A percentile compares a stretch with the other conserved stretches of the same genome.
Conservation (phyloP, 2,329 filamentous ascomycete species). For the Lachnellula occidentalis region DNA sequence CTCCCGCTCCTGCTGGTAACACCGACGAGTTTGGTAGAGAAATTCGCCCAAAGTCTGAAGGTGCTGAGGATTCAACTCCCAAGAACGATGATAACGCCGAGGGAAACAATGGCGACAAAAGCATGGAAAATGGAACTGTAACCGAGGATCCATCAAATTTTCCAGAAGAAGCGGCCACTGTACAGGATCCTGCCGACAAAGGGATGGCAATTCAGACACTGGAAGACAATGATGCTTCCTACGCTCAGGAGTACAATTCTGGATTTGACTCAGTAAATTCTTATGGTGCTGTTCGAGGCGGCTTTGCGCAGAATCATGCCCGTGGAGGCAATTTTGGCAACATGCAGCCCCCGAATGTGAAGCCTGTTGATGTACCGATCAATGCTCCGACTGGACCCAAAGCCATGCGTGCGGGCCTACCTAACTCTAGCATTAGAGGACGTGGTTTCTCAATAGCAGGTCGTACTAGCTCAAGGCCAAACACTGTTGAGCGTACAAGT, state of each 20-base stretch:
- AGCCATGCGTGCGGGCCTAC: slow-evolving; percentile 85
- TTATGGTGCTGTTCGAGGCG: slow-evolving; percentile 32
- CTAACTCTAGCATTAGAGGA: slow-evolving; percentile 66
- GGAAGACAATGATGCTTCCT: slow-evolving; percentile 33
- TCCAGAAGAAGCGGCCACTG: slow-evolving; percentile 7
- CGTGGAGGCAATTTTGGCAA: slow-evolving; percentile 36
- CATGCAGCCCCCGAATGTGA: slow-evolving; percentile 29
- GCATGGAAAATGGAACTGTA: slow-evolving; percentile 6
- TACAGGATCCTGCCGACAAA: slow-evolving; percentile 10
- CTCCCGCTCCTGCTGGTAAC: slow-evolving; percentile 17
- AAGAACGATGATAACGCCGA: slow-evolving; percentile 4
- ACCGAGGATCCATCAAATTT: slow-evolving; percentile 15
- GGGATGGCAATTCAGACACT: slow-evolving; percentile 31
- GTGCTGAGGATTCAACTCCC: slow-evolving; percentile 15
- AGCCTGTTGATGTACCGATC: slow-evolving; percentile 43
- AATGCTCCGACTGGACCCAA: slow-evolving; percentile 88
- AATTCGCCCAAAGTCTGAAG: slow-evolving; percentile 25
- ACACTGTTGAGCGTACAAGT: slow-evolving; percentile 24
- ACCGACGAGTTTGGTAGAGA: slow-evolving; percentile 35
- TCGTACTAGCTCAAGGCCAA: slow-evolving; percentile 24
- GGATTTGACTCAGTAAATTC: slow-evolving; percentile 20
- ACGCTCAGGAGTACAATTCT: slow-evolving; percentile 54
- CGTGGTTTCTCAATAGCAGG: slow-evolving; percentile 34
- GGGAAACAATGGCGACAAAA: background rate
- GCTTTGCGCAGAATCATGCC: slow-evolving; percentile 31